A percentile compares a stretch with the other conserved stretches of the same genome.
Conservation (phyloP, 352 stramenopile genomes). For the Phytophthora meadii region DNA sequence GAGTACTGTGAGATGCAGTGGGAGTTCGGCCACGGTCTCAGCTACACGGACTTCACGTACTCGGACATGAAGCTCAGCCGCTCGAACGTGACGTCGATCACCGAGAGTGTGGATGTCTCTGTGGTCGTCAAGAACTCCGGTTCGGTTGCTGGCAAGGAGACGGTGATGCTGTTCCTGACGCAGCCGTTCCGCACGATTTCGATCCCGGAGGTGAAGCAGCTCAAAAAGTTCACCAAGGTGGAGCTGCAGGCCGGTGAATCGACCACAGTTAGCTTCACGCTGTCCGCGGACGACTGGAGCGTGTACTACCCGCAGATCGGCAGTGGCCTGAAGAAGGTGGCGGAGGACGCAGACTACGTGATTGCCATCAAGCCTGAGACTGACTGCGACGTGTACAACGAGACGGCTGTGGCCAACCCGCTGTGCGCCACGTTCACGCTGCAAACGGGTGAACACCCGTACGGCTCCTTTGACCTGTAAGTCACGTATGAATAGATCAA, state of each 20-base stretch:
- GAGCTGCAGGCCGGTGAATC: conserved; percentile 48
- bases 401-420: conserved; percentile 34
- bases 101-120: conserved; percentile 49
- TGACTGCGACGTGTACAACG: conserved; percentile 76
- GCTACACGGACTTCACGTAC: conserved; percentile 75
- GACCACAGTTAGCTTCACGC: conserved; percentile 43
- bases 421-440: conserved; percentile 37
- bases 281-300: conserved; percentile 61
- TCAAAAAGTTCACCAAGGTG: conserved; percentile 85
- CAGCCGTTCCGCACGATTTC: conserved; percentile 64
- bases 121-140: conserved; percentile 79
- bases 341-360: conserved; percentile 71
- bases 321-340: conserved; percentile 53
- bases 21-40: conserved; percentile 67
- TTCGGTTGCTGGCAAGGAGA: conserved; percentile 61
- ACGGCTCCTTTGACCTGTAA: conserved; percentile 36
- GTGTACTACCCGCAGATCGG: conserved; percentile 67
- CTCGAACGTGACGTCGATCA: conserved; percentile 34
- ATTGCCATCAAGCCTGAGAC: conserved; percentile 70
- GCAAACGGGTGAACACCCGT: conserved; percentile 35
- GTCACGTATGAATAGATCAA: conserved; percentile 1
- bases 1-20: conserved; percentile 64
- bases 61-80: conserved; percentile 45
- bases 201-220: conserved; percentile 78
- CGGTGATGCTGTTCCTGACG: conserved; percentile 77